These are phyloP conservation scores for Phytophthora citrophthora DNA, from an alignment of 352 stramenopile species.

Conservation along the genomic window DNA sequence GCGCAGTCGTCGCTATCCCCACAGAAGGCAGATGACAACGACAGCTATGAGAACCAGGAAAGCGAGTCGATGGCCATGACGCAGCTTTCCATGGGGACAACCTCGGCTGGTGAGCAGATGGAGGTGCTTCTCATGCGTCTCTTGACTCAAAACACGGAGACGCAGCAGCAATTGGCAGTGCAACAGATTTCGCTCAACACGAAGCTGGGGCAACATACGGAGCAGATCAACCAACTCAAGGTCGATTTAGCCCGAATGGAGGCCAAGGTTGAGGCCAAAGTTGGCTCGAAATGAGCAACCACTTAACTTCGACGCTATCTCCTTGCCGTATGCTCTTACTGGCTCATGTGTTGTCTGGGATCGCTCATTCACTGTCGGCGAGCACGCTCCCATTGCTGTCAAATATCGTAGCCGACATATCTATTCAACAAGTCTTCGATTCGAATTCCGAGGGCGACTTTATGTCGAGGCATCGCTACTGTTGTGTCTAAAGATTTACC, in stretches of 20 bases:
- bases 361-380: slow-evolving; percentile 11
- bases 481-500: background rate
- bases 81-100: slow-evolving; percentile 37
- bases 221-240: slow-evolving; percentile 82
- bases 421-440: slow-evolving; percentile 15
- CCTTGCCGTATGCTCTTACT: background rate
- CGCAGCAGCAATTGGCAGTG: slow-evolving; percentile 79
- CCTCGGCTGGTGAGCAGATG: slow-evolving; percentile 51
- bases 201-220: slow-evolving; percentile 70
- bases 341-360: background rate
- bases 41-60: slow-evolving; percentile 4
- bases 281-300: slow-evolving; percentile 30
- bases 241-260: slow-evolving; percentile 78
- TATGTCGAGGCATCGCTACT: background rate
- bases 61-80: slow-evolving; percentile 28
- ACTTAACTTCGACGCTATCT: background rate
- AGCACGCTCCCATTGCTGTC: slow-evolving; percentile 9
- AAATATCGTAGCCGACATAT: slow-evolving; percentile 15
- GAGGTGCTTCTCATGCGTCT: slow-evolving; percentile 80
- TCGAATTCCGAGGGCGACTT: background rate
- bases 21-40: slow-evolving; percentile 10
- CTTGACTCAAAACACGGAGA: slow-evolving; percentile 85
- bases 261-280: slow-evolving; percentile 69
- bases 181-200: slow-evolving; percentile 77
- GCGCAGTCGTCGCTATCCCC: slow-evolving; percentile 6